Conservation (phyloP, 139 green algal species). For the Gonium pectorale region DNA sequence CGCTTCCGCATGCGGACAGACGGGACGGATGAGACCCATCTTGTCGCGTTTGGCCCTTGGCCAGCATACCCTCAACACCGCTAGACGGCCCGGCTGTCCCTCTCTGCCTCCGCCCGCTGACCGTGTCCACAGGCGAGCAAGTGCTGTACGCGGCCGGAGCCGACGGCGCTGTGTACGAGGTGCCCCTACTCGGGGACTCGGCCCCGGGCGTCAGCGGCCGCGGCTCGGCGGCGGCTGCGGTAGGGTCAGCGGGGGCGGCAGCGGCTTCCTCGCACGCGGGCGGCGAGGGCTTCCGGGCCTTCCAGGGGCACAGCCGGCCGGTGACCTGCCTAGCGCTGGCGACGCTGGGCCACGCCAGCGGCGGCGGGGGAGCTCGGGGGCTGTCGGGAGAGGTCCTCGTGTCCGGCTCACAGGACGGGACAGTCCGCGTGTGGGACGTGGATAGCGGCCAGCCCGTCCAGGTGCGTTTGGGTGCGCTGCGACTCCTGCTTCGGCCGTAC, state of each 20-base stretch:
- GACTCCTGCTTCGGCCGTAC: no score
- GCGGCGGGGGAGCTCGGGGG: not conserved
- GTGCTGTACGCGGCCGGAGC: conserved; percentile 79
- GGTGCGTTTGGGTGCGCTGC: not conserved
- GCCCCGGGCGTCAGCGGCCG: not conserved
- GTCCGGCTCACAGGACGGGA: conserved; percentile 79
- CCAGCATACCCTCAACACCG: no score
- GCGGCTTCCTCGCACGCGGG: not conserved
- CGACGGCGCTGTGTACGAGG: conserved; percentile 86
- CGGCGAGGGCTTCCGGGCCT: not conserved
- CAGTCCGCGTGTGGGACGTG: conserved; percentile 83
- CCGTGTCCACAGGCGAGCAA: conserved; percentile 78
- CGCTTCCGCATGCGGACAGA: no score
- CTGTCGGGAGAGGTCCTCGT: conserved; percentile 53
- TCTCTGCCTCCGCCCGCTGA: no score
- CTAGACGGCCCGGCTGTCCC: no score
- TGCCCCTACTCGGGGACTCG: conserved; percentile 57
- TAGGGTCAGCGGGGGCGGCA: conserved; percentile 15
- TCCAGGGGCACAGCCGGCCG: conserved; percentile 68
- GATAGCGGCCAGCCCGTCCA: conserved; percentile 76
- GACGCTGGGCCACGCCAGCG: conserved; percentile 30
- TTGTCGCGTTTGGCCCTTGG: no score
- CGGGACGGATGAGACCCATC: no score
- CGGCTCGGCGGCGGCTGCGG: no score
- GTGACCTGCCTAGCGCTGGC: conserved; percentile 71